Evolutionary conservation across 257 asterid species (phyloP).

Genomic region (Solanum appendiculatum): DNA sequence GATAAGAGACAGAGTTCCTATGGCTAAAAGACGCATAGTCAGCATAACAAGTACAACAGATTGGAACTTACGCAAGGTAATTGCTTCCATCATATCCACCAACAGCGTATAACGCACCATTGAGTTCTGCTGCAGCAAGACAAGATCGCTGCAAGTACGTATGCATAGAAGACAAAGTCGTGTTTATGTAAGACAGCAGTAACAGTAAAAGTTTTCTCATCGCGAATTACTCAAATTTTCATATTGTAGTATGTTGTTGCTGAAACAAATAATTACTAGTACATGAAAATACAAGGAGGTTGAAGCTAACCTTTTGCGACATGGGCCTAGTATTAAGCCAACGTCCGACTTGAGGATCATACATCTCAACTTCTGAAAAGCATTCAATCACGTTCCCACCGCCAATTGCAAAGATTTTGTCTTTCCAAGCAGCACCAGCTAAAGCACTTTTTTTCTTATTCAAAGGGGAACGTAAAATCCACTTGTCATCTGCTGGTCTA

Average conservation of each 20-base stretch:
- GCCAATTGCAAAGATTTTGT: constrained; percentile 55
- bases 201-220: neutral
- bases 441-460: constrained; percentile 54
- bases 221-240: neutral
- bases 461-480: constrained; percentile 51
- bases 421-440: constrained; percentile 54
- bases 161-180: constrained; percentile 1
- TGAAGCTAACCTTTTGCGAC: constrained; percentile 53
- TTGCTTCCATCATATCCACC: constrained; percentile 66
- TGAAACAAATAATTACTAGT: neutral
- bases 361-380: constrained; percentile 73
- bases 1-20: neutral
- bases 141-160: constrained; percentile 44
- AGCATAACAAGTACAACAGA: neutral
- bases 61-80: constrained; percentile 54
- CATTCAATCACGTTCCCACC: constrained; percentile 57
- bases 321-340: constrained; percentile 75
- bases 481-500: constrained; percentile 35
- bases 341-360: constrained; percentile 51
- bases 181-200: neutral
- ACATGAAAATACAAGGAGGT: neutral
- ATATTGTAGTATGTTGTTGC: neutral
- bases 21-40: neutral
- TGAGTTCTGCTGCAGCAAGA: constrained; percentile 71
- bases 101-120: constrained; percentile 70